A percentile compares a stretch with the other conserved stretches of the same genome.
phyloP scores from a whole-genome alignment of 163 green algal genomes.

The Scenedesmus sp. region DNA sequence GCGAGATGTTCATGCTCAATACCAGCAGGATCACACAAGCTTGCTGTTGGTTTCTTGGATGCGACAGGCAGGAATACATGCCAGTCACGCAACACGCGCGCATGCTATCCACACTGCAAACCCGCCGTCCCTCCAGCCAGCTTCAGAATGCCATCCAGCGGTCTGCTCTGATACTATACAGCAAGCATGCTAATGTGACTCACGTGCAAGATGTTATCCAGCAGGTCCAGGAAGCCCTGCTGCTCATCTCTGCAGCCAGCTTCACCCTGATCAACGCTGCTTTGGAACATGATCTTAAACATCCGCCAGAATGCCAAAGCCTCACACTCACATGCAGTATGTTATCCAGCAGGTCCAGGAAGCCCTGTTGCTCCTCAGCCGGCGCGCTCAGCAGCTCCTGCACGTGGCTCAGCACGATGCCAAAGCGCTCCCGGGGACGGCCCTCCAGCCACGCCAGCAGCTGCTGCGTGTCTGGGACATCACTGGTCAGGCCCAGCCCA shows the following conservation, averaged over 20 bases:
- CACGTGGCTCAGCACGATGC: slow-evolving; percentile 46
- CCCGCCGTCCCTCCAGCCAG: background rate
- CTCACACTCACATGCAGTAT: slow-evolving; percentile 41
- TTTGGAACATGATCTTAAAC: too few relatives aligned
- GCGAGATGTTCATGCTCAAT: background rate
- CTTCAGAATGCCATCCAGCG: background rate
- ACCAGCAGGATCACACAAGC: background rate
- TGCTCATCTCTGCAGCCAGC: slow-evolving; percentile 22
- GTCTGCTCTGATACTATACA: background rate
- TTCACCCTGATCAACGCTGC: too few relatives aligned
- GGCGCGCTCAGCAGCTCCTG: slow-evolving; percentile 39
- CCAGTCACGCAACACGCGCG: background rate
- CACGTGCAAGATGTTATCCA: slow-evolving; percentile 52
- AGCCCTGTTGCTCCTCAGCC: slow-evolving; percentile 47
- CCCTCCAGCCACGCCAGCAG: slow-evolving; percentile 53
- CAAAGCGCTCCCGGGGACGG: slow-evolving; percentile 45
- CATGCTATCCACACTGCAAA: background rate
- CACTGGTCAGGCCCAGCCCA: slow-evolving; percentile 38
- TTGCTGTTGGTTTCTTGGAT: background rate
- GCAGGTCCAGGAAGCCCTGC: slow-evolving; percentile 46
- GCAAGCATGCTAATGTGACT: background rate
- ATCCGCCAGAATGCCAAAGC: background rate
- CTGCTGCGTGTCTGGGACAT: slow-evolving; percentile 47
- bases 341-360: slow-evolving; percentile 50
- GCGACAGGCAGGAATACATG: background rate